Conservation (phyloP, 1,139 yeast species). For the Arxiozyma bovina region DNA sequence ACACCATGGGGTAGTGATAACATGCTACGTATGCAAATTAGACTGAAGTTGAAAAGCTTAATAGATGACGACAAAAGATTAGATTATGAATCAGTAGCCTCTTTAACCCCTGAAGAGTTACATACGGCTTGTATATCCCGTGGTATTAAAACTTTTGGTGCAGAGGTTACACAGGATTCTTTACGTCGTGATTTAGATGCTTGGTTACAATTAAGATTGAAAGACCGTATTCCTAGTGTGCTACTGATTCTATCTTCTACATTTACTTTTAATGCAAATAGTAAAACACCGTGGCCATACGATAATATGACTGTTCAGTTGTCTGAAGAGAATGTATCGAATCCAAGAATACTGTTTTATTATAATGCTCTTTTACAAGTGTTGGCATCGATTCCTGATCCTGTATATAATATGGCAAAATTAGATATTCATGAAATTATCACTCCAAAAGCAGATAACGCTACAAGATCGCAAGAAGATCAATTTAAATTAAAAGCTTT, state of each 20-base stretch:
- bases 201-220: constrained; percentile 85
- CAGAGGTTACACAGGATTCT: constrained; percentile 72
- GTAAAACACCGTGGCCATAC: constrained; percentile 2
- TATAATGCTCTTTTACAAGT: constrained; percentile 89
- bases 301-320: constrained; percentile 3
- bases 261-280: constrained; percentile 49
- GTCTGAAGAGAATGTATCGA: background rate
- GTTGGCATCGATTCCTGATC: constrained; percentile 84
- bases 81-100: constrained; percentile 87
- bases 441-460: constrained; percentile 4
- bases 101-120: constrained; percentile 73
- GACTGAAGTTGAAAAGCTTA: constrained; percentile 80
- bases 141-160: constrained; percentile 66
- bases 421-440: constrained; percentile 57
- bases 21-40: constrained; percentile 83
- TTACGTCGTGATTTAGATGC: constrained; percentile 73
- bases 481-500: constrained; percentile 84
- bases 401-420: constrained; percentile 91
- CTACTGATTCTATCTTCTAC: constrained; percentile 78
- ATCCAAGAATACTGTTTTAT: constrained; percentile 25
- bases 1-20: constrained; percentile 93
- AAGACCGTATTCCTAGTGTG: constrained; percentile 87
- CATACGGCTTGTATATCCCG: constrained; percentile 87
- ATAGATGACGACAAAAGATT: constrained; percentile 88
- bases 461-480: constrained; percentile 10